Evolutionary conservation across 768 basidiomycete genomes (phyloP), one percentile per base, ranked within the genome.

Genomic region (Mycena chlorophos): DNA sequence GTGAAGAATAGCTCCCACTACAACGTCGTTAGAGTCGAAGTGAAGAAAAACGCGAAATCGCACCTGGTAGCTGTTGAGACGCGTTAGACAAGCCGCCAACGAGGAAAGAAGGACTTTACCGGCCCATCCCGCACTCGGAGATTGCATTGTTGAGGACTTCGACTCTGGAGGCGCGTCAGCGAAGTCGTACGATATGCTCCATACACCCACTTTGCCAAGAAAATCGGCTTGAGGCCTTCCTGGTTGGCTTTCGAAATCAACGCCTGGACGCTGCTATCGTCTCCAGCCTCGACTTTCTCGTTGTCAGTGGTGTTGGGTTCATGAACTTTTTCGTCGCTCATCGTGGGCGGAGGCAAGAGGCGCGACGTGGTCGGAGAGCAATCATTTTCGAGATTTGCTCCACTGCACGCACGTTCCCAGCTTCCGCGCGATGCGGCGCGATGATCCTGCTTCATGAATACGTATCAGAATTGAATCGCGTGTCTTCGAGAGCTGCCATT

Each of bases 151-250:
- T 61, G 22, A 61, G 60, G 4, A 61, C 60, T 17, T 52, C 49
- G 38, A 61, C 55, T 26, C 60, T 61, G 16, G n/a, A 5, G 34
- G 30, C 2, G 37, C n/a, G 31, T 27, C 1, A 22, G 29, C n/a
- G 49, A 22, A 5, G 5, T 30, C 14, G n/a, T 22, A 6, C 16
- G 19, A 45, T 22, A 14, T 23, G 5, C 29, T 22, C 22, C 14
- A 14, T 8, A 20, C 42, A 57, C 60, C 10, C n/a, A 61, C 60
- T 61, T 61, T 27, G 60, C 60, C 8, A 61, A 26, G 20, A 61
- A 61, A 27, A 61, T 57, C 2, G 60, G 60, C 45, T 61, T 61
- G 6, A 61, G 54, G 13, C 55, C 60, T 45, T 61, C 60, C 19
- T 27, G 16, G 16, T 49, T 39, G 6, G 60, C 60, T 43, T 29